phyloP scores from a whole-genome alignment of 176 grass and related monocot species.

The Oryza glaberrima region DNA sequence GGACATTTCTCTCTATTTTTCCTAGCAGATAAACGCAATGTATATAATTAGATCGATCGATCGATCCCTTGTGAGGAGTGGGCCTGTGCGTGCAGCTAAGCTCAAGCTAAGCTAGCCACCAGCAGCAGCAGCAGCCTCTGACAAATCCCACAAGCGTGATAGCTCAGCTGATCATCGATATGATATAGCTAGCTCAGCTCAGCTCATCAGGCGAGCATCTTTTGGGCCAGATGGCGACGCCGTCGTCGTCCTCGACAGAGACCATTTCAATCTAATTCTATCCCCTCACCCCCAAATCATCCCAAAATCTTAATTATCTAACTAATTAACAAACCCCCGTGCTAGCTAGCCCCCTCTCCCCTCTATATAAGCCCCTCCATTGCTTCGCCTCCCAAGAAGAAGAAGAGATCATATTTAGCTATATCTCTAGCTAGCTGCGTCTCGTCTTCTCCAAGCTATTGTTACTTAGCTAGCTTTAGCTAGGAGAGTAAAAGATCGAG shows the following conservation, averaged over 20 bases:
- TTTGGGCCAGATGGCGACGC: constrained; percentile 6
- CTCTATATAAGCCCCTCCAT: background rate
- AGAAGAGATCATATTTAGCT: background rate
- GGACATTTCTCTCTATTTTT: no score
- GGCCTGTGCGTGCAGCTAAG: background rate
- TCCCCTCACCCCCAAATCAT: background rate
- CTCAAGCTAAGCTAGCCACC: background rate
- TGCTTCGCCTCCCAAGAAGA: background rate
- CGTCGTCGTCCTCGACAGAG: background rate
- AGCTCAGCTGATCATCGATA: background rate
- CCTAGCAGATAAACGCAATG: no score
- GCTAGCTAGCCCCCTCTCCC: background rate
- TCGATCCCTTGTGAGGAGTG: background rate
- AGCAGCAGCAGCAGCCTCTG: background rate
- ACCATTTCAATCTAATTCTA: background rate
- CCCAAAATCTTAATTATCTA: background rate
- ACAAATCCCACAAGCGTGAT: constrained; percentile 24
- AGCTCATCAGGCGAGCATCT: constrained; percentile 16
- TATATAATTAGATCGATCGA: no score
- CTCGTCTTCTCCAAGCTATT: background rate
- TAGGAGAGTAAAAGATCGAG: background rate
- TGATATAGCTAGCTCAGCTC: background rate
- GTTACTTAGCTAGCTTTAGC: background rate
- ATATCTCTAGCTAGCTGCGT: background rate
- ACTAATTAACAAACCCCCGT: background rate